These are phyloP conservation scores for Epicoccum nigrum DNA, from an alignment of 2,329 filamentous ascomycete genomes.

Conservation along the genomic window DNA sequence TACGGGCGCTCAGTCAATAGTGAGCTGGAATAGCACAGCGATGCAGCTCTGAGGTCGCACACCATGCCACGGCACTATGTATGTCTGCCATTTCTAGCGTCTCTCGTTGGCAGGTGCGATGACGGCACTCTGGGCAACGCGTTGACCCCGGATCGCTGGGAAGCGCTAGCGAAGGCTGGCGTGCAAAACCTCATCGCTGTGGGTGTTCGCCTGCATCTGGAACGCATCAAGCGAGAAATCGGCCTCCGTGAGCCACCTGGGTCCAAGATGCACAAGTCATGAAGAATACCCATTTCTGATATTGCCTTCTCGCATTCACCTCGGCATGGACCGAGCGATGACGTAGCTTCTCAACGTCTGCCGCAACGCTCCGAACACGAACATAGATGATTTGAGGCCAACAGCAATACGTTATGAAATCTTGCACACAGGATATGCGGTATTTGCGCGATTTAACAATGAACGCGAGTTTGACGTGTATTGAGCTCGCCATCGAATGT, in stretches of 20 bases:
- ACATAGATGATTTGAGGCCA: not conserved
- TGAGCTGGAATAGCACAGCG: not conserved
- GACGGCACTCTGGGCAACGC: constrained; percentile 25
- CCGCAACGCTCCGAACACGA: not conserved
- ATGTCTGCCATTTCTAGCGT: constrained; percentile 8
- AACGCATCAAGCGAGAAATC: not conserved
- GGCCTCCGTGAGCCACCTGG: not conserved
- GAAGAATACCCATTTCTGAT: not conserved
- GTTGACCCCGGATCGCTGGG: constrained; percentile 24
- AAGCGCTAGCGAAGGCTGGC: constrained; percentile 12
- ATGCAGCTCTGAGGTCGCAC: not conserved
- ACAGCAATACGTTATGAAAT: no score
- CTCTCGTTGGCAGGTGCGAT: constrained; percentile 20
- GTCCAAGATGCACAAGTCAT: not conserved
- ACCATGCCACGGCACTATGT: not conserved
- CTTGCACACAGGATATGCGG: no score
- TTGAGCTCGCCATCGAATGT: not conserved
- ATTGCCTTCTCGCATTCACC: constrained; percentile 1
- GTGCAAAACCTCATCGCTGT: constrained; percentile 6
- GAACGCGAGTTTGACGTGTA: not conserved
- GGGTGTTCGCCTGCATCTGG: constrained; percentile 3
- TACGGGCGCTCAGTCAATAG: not conserved
- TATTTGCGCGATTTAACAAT: not conserved
- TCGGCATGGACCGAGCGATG: constrained; percentile 15
- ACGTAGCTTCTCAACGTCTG: constrained; percentile 5